phyloP scores from a whole-genome alignment of 352 stramenopile genomes.

The Pythium periplocum region DNA sequence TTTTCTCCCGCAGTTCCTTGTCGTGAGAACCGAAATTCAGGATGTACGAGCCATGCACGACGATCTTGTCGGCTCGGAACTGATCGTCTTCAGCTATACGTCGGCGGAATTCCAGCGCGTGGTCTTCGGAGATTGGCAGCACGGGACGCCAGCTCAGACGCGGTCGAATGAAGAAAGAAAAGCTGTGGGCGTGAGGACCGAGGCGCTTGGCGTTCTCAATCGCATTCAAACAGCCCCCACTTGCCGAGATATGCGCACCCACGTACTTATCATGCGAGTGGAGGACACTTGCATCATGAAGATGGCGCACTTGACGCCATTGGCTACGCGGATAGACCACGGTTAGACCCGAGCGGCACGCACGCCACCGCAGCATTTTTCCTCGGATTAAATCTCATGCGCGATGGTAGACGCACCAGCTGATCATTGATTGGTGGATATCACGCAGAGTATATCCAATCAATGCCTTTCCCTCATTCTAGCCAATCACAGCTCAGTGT shows the following conservation, averaged over 20 bases:
- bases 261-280: slow-evolving; percentile 15
- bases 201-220: slow-evolving; percentile 24
- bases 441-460: no score
- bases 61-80: slow-evolving; percentile 18
- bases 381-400: no score
- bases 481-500: no score
- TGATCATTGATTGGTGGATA: no score
- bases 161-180: slow-evolving; percentile 37
- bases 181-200: slow-evolving; percentile 17
- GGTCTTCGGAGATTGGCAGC: slow-evolving; percentile 13
- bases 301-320: no score
- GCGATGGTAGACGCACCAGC: no score
- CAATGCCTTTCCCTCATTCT: no score
- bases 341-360: no score
- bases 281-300: no score
- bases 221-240: slow-evolving; percentile 25
- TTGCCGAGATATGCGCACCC: slow-evolving; percentile 37
- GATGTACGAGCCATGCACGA: slow-evolving; percentile 43
- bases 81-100: slow-evolving; percentile 10
- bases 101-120: slow-evolving; percentile 17
- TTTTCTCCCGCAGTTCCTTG: slow-evolving; percentile 23
- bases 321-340: no score
- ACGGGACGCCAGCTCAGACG: slow-evolving; percentile 29
- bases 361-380: no score
- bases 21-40: slow-evolving; percentile 39